Evolutionary conservation across 2,329 filamentous ascomycete genomes (phyloP).

Genomic region (Simplicillium aogashimaense): DNA sequence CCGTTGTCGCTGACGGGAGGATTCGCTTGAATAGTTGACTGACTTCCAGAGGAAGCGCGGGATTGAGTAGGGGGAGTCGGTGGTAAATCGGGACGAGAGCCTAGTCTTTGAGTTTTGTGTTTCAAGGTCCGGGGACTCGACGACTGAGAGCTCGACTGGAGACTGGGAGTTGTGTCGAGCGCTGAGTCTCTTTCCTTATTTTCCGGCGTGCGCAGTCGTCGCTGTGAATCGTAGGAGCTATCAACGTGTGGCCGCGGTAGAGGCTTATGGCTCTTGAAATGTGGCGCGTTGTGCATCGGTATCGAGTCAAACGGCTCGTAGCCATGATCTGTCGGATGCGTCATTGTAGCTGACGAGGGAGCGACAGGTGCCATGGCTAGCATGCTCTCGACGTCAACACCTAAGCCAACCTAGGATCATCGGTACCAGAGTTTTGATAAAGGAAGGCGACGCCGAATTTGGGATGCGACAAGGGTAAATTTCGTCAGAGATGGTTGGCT

Average conservation of each 20-base stretch:
- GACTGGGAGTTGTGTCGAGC: constrained; percentile 17
- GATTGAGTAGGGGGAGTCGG: constrained; percentile 56
- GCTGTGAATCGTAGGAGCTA: constrained; percentile 10
- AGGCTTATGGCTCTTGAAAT: constrained; percentile 36
- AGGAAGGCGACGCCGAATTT: too few relatives aligned
- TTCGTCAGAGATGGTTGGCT: too few relatives aligned
- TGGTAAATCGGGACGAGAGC: constrained; percentile 39
- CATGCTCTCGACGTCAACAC: constrained; percentile 12
- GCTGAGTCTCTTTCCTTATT: constrained; percentile 1
- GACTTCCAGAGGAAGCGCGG: constrained; percentile 43
- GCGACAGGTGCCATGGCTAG: constrained; percentile 16
- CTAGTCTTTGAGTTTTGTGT: constrained; percentile 30
- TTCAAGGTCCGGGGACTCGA: constrained; percentile 28
- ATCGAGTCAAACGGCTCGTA: constrained; percentile 15
- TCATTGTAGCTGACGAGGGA: constrained; percentile 22
- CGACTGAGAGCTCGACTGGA: constrained; percentile 18
- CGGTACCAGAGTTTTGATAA: too few relatives aligned
- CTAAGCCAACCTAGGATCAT: too few relatives aligned
- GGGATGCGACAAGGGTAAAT: too few relatives aligned
- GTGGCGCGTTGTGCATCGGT: constrained; percentile 19
- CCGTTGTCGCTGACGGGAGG: constrained; percentile 27
- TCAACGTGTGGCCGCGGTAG: constrained; percentile 25
- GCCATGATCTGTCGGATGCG: constrained; percentile 17
- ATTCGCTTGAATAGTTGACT: constrained; percentile 32
- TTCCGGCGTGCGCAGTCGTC: constrained; percentile 12